Evolutionary conservation across 108 stramenopile genomes (phyloP).

Genomic region (Fragilariopsis cylindrus): DNA sequence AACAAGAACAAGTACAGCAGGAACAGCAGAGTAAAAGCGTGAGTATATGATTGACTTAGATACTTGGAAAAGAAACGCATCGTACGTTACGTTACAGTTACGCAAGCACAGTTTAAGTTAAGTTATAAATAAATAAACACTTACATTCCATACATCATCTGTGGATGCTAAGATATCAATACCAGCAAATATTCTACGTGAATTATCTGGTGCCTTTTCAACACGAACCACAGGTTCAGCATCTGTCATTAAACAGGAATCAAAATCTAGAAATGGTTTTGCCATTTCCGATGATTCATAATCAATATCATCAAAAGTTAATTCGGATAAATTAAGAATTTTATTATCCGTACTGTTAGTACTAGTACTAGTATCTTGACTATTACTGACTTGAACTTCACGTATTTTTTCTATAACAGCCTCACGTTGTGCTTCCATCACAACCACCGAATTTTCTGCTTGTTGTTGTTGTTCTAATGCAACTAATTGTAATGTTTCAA

Average conservation of each 20-base stretch:
- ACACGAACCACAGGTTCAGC: conserved; percentile 85
- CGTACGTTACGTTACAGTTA: background rate
- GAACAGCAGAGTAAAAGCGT: background rate
- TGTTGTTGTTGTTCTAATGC: conserved; percentile 42
- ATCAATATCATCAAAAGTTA: conserved; percentile 77
- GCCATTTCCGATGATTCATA: conserved; percentile 75
- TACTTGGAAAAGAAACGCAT: background rate
- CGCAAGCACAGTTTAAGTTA: background rate
- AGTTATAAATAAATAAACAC: background rate
- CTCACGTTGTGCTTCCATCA: conserved; percentile 26
- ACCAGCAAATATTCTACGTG: conserved; percentile 86
- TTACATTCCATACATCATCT: conserved; percentile 80
- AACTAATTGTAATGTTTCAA: conserved; percentile 44
- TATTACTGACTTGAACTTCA: background rate
- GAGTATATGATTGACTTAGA: background rate
- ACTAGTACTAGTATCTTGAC: background rate
- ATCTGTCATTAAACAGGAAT: conserved; percentile 73
- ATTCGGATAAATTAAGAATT: conserved; percentile 43
- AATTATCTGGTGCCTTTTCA: conserved; percentile 88
- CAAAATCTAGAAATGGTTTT: conserved; percentile 75
- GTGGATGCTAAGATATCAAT: conserved; percentile 85
- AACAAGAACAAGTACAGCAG: background rate
- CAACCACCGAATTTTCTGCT: conserved; percentile 26
- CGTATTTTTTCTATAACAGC: background rate
- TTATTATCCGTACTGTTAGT: conserved; percentile 9